Evolutionary conservation across 2,329 filamentous ascomycete genomes (phyloP).

Genomic region (Nemania abortiva): DNA sequence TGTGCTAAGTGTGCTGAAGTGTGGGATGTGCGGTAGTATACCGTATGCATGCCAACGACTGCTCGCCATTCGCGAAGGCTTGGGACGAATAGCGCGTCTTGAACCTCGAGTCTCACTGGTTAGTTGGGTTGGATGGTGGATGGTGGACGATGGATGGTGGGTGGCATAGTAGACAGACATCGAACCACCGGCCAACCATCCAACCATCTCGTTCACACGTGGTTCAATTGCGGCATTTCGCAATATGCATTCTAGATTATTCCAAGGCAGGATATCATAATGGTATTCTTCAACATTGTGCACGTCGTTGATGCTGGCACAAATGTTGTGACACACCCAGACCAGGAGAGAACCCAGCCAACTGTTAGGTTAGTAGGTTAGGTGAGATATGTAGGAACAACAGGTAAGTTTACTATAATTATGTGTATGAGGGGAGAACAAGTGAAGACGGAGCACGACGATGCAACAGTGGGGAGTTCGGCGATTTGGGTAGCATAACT

Average conservation of each 20-base stretch:
- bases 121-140: neutral
- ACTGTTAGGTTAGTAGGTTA: neutral
- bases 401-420: slow-evolving; percentile 10
- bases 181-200: slow-evolving; percentile 35
- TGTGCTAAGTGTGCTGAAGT: neutral
- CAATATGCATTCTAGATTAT: slow-evolving; percentile 33
- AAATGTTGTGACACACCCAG: slow-evolving; percentile 23
- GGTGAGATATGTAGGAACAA: no score
- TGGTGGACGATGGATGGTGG: slow-evolving; percentile 5
- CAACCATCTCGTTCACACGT: slow-evolving; percentile 33
- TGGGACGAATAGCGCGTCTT: slow-evolving; percentile 10
- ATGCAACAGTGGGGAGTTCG: neutral
- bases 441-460: slow-evolving; percentile 22
- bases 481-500: slow-evolving; percentile 8
- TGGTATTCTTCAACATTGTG: neutral
- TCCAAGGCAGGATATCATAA: slow-evolving; percentile 18
- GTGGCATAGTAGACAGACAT: slow-evolving; percentile 22
- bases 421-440: slow-evolving; percentile 4
- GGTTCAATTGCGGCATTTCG: slow-evolving; percentile 38
- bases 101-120: no score
- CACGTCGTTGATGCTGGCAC: slow-evolving; percentile 21
- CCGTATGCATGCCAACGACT: slow-evolving; percentile 26
- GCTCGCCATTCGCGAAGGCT: slow-evolving; percentile 18
- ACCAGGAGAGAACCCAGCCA: neutral
- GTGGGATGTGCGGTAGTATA: neutral